phyloP scores from a whole-genome alignment of 2,329 filamentous ascomycete genomes.

The Phoma sp. region DNA sequence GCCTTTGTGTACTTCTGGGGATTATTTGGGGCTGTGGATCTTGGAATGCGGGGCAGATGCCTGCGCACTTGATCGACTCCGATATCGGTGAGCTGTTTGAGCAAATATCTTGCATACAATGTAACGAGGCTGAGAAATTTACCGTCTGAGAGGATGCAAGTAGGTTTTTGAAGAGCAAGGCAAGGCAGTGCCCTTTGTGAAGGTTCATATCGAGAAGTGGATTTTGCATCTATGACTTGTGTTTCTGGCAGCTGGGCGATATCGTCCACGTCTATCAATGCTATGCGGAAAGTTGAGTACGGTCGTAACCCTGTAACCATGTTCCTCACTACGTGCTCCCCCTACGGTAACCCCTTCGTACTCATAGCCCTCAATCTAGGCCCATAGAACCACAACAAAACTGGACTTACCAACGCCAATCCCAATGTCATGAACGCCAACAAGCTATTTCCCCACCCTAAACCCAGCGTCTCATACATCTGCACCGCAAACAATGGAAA shows the following conservation, averaged over 20 bases:
- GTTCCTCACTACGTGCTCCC: neutral
- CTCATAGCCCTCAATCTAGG: conserved; percentile 39
- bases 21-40: conserved; percentile 8
- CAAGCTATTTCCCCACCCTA: conserved; percentile 66
- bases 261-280: neutral
- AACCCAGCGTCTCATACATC: conserved; percentile 65
- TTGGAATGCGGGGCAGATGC: conserved; percentile 3
- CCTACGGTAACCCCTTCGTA: conserved; percentile 22
- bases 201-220: too few relatives aligned
- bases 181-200: too few relatives aligned
- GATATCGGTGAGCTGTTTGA: neutral
- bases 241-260: neutral
- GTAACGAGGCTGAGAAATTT: neutral
- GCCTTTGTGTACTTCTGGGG: conserved; percentile 7
- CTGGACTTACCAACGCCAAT: conserved; percentile 58
- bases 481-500: conserved; percentile 64
- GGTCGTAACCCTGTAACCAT: neutral
- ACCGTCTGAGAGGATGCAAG: neutral
- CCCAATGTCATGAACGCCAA: conserved; percentile 60
- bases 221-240: neutral
- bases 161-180: neutral
- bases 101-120: neutral
- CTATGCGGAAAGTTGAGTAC: neutral
- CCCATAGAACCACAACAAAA: conserved; percentile 54
- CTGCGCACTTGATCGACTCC: neutral